Base-by-base conservation (phyloP, 176 grass and related monocot species). In the Raddia guianensis region DNA sequence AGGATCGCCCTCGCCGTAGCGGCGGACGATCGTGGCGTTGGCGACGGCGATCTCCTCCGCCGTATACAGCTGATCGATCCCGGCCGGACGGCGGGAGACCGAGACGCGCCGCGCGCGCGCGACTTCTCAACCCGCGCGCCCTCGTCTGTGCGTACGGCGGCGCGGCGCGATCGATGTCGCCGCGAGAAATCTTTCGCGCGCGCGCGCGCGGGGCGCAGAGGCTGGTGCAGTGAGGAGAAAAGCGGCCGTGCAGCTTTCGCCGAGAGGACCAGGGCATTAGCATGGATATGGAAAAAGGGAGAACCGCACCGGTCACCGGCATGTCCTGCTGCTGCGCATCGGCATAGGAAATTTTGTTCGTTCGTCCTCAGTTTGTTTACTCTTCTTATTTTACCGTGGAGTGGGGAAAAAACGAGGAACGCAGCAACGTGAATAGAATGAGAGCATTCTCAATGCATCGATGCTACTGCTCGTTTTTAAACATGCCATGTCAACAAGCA, bases 211-310 rank as follows among this genome's bases (percentile, higher is more conserved):
- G 27, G 27, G 27, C 27, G 27, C 27, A 27, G 27, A 9, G 11
- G 27, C 64, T n/a, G 10, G 1, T 1, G 37, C 37, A 4, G 14
- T 34, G n/a, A 34, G 18, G 42, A 49, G 10, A 20, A 35, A 66
- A 46, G 0, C 12, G 47, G 4, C 40, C 20, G 32, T 32, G 45
- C 27, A 27, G 27, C 27, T 27, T 27, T 27, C 27, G 27, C 8
- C 72, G 0, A 15, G 3, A 62, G 45, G 53, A 0, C 45, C 19
- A 68, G 27, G 49, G 18, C 2, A 10, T 14, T 70, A 18, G 46
- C 74, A 46, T 85, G 74, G 74, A 53, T 43, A 52, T 63, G 34
- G 74, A 61, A 77, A 58, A 13, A 4, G 51, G 48, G 57, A 3
- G 3, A 63, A 63, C 16, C 2, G 34, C 7, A 2, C 11, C 48